Base-by-base conservation (phyloP, 495 filamentous ascomycete genomes). In the Annulohypoxylon moriforme region DNA sequence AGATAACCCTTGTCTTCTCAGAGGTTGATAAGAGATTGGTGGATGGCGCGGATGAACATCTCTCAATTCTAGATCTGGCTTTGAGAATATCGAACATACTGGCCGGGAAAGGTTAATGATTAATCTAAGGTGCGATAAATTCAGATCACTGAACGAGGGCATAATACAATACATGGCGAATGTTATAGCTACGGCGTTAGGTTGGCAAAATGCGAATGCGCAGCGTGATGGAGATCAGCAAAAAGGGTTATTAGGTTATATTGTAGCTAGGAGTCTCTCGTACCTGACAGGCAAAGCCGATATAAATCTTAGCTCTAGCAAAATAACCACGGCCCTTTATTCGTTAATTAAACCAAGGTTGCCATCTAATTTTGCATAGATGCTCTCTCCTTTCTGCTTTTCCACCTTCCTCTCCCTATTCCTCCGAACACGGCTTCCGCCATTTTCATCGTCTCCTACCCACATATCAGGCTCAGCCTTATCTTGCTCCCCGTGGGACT, bases 41-140 rank as follows among this genome's bases (percentile, higher is more conserved):
- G n/a, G 96, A 99, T 79, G 96, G 96, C n/a, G 91, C 93, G 3
- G 96, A 99, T 76, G 96, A 99, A 80, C 94, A 98, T 75, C 81
- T 99, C 20, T 92, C 91, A 8, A 91, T 98, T 47, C 78, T 98
- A 42, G 96, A 99, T 79, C 77, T 98, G 64, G 84, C 91, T 20
- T 80, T 98, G 68, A 88, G 92, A 73, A 89, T 98, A 77, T 90
- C 92, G 0, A 89, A 89, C 11, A 90, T 97, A 56, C 70, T 98
- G 71, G 85, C 85, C 31, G 80, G 77, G 9, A 83, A 78, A 46
- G 53, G 74, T 14, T 71, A 46, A 73, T 14, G 5, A 25, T 14
- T 40, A 27, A 14, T 49, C 46, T 36, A 0, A 44, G 29, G 9
- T 14, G 9, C 10, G 13, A 29, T 25, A 22, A 29, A 22, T 0